Evolutionary conservation across 148 eudicot species (phyloP).

Genomic region (Oxyria digyna): DNA sequence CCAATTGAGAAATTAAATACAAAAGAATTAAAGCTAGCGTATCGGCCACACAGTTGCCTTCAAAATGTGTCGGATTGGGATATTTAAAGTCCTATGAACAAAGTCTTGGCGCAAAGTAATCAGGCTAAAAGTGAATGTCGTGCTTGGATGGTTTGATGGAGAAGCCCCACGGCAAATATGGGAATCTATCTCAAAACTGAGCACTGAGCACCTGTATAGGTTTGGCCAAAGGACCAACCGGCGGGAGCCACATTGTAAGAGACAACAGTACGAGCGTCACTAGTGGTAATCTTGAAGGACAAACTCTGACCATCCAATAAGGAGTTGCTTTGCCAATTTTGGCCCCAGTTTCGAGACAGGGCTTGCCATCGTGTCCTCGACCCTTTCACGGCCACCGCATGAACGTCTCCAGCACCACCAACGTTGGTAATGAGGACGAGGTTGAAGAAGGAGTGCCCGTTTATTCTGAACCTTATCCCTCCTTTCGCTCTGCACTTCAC

Average conservation of each 20-base stretch:
- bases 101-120: too few species aligned
- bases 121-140: too few species aligned
- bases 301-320: conserved; percentile 56
- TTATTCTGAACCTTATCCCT: conserved; percentile 29
- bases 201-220: conserved; percentile 38
- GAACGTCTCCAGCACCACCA: conserved; percentile 59
- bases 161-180: too few species aligned
- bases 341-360: conserved; percentile 80
- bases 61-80: too few species aligned
- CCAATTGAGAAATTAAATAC: too few species aligned
- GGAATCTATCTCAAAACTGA: too few species aligned
- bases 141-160: too few species aligned
- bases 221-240: conserved; percentile 54
- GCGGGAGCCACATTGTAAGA: conserved; percentile 51
- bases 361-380: conserved; percentile 41
- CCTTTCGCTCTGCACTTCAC: conserved; percentile 11
- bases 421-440: conserved; percentile 11
- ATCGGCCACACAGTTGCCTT: too few species aligned
- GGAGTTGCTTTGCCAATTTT: conserved; percentile 67
- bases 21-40: too few species aligned
- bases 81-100: too few species aligned
- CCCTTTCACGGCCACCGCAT: conserved; percentile 47
- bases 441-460: conserved; percentile 47
- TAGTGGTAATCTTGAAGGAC: conserved; percentile 53
- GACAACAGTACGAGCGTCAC: conserved; percentile 39